Evolutionary conservation across 2,329 filamentous ascomycete species (phyloP), one percentile per base, ranked within the genome.

Genomic region (Botrytis medusae): DNA sequence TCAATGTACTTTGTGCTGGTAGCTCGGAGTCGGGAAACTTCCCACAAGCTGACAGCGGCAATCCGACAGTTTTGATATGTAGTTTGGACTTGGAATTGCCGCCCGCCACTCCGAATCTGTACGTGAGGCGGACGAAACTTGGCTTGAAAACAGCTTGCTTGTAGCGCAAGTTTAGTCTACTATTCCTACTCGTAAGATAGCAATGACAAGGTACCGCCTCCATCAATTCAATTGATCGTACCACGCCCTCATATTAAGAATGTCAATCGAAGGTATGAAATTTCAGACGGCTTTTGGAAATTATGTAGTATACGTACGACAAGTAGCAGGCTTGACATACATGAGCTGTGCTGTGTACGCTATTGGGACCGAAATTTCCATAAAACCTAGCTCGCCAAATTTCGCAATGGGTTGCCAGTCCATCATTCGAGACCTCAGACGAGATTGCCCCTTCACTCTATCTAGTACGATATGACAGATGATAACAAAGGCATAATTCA

Each of bases 381-480:
- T 68, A 20, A n/a, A 67, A 34, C n/a, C 14, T 29, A 37, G 32
- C n/a, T 67, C 32, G 4, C 34, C 32, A 40, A n/a, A 37, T 65
- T 51, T n/a, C 46, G 29, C 14, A 67, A 29, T 40, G 46, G 4
- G 25, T 29, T 67, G 29, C n/a, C 14, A n/a, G 14, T 54, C 51
- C 51, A 57, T 32, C 51, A 40, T 57, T 54, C 64, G 51, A 44
- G 18, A 42, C 34, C 37, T 68, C 34, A 20, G 34, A 68, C 25
- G 25, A 32, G 16, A 68, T 57, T 46, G 40, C 61, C 18, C 25
- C 40, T 67, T 29, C 4, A 10, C 34, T 42, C 25, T 6, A 42
- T 57, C 9, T 42, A 37, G 48, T 57, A 48, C 40, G 48, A 68
- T 68, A 42, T 68, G 65, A 68, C n/a, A 57, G 65, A n/a, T 57